Evolutionary conservation across 2,329 filamentous ascomycete genomes (phyloP), one percentile per base, ranked within the genome.

Genomic region (Colletotrichum tofieldiae): DNA sequence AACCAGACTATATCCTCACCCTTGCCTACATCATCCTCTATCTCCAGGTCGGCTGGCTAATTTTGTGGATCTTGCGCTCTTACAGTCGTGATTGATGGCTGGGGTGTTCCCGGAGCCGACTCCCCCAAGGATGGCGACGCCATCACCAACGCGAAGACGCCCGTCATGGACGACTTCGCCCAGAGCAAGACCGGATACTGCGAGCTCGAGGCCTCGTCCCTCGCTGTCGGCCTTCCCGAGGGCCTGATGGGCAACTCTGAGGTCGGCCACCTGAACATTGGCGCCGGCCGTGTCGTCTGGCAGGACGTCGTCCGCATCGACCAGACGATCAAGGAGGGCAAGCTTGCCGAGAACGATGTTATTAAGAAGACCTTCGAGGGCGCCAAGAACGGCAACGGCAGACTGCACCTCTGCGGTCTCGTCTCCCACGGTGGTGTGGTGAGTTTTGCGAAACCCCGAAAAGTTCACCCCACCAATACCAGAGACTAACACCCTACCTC

Each of bases 181-280:
- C 91, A 93, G 83, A 93, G 92, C 75, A 86, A 92, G 41, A 92
- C 96, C 79, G 95, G 95, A 74, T 99, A 93, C 86, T 94, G 94
- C 75, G 92, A 97, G 86, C 92, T 99, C 74, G 96, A 99, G 78
- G 96, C 96, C 71, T 98, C 96, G 2, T 98, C 96, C 54, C 90
- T 98, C 73, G 96, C 96, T 56, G 96, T 99, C 76, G 96, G 96
- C 76, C 90, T 99, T 65, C 96, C 96, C 26, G 95, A 99, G 82
- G 96, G 96, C 72, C 88, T 99, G 76, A 99, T 99, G 96, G 96
- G 96, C 76, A 99, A 99, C 88, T 97, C 94, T 78, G 96, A 99
- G 85, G 96, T 99, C 82, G 96, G 96, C 74, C 96, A 99, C 85
- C 85, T 99, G 86, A 99, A 99, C 89, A 98, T 99, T 82, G 96